phyloP scores from a whole-genome alignment of 306 rosid species.

The Fragaria ananassa region DNA sequence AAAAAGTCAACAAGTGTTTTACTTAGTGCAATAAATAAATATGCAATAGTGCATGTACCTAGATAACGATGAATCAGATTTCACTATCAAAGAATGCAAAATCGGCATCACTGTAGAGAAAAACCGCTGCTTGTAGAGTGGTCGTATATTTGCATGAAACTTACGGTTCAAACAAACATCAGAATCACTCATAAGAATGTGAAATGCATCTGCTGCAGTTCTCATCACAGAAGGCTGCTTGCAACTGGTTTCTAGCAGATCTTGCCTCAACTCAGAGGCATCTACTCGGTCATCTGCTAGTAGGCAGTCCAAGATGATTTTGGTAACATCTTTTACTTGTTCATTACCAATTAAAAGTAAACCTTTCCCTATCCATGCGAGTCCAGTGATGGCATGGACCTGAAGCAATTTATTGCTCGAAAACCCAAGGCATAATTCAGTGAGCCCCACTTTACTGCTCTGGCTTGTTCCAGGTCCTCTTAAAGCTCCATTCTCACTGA shows the following conservation, averaged over 20 bases:
- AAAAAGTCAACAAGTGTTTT: neutral
- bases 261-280: conserved; percentile 36
- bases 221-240: conserved; percentile 43
- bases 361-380: conserved; percentile 96
- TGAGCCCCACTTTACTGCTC: conserved; percentile 44
- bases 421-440: conserved; percentile 64
- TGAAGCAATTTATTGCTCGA: conserved; percentile 51
- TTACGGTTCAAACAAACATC: conserved; percentile 72
- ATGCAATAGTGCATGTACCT: conserved; percentile 44
- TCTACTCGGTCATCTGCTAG: conserved; percentile 30
- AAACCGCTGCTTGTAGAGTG: conserved; percentile 92
- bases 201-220: conserved; percentile 86
- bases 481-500: conserved; percentile 30
- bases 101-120: conserved; percentile 78
- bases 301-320: conserved; percentile 64
- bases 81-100: conserved; percentile 55
- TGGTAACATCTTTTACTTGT: conserved; percentile 69
- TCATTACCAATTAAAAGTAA: conserved; percentile 81
- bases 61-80: conserved; percentile 50
- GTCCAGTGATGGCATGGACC: conserved; percentile 69
- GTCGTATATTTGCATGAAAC: conserved; percentile 69
- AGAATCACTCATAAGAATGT: conserved; percentile 85
- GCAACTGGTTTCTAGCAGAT: conserved; percentile 29
- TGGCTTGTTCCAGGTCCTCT: conserved; percentile 30
- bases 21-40: conserved; percentile 10